Base-by-base conservation (phyloP, 352 stramenopile genomes). In the Phytophthora niederhauseri region DNA sequence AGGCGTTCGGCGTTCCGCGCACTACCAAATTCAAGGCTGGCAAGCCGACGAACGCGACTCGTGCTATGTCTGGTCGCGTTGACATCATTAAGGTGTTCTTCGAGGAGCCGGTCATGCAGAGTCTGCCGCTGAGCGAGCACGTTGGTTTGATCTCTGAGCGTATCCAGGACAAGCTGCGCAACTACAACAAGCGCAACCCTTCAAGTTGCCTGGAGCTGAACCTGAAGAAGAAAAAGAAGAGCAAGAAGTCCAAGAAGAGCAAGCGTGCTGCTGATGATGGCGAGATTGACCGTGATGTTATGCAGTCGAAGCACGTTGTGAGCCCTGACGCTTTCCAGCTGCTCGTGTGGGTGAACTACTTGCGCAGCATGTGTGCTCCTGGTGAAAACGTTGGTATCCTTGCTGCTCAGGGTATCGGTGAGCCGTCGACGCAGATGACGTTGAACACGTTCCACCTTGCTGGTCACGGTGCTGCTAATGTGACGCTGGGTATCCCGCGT, bases 391-490 rank as follows among this genome's bases (percentile, higher is more conserved):
- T 99, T 6, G 98, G 98, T 61, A 94, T 97, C 34, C 96, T 99
- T 61, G 98, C 97, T 56, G 98, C 97, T 30, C 98, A 99, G 85
- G 98, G 92, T 69, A 96, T 99, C 73, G 98, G 98, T 45, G 98
- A 99, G 76, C 98, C 98, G n/a, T 99, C 97, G 31, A 99, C 98
- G 6, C 98, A 99, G 81, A 99, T 99, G 98, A 99, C 98, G 58
- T 89, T 99, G 9, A 99, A 99, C 85, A 99, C 98, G 34, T 99
- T 99, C 85, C 98, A 99, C 76, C 90, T 99, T 77, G 98, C 98
- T 53, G 98, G 98, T 49, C 94, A 98, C 74, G 98, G 98, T 75
- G 98, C 97, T 38, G 98, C 97, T 45, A 99, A 99, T 82, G 98
- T 99, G 46, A 99, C 98, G 30, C 85, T 99, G 45, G 97, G 98